phyloP scores from a whole-genome alignment of 2,329 filamentous ascomycete species.

The Aspergillus sp. region DNA sequence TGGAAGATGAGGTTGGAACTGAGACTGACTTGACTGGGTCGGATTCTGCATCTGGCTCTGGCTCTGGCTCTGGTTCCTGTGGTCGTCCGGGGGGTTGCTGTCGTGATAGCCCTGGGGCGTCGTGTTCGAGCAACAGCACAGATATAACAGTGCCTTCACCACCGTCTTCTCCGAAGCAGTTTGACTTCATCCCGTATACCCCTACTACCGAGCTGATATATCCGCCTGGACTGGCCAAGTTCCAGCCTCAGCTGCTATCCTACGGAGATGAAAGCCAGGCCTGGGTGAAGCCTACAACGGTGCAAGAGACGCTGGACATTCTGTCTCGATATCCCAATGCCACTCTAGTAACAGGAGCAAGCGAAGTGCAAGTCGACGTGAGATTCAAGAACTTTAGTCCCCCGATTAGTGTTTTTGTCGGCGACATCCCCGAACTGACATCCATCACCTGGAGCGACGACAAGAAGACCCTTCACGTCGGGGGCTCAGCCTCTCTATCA shows the following conservation, averaged over 20 bases:
- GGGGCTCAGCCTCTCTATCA: slow-evolving; percentile 83
- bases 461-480: slow-evolving; percentile 32
- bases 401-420: slow-evolving; percentile 73
- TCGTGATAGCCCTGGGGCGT: slow-evolving; percentile 16
- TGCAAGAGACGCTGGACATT: slow-evolving; percentile 79
- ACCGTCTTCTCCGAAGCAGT: slow-evolving; percentile 47
- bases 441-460: slow-evolving; percentile 66
- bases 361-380: slow-evolving; percentile 96
- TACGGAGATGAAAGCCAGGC: slow-evolving; percentile 85
- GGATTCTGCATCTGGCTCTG: not conserved
- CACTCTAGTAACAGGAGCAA: slow-evolving; percentile 94
- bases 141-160: not conserved
- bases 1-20: too few species aligned
- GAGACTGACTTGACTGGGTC: too few species aligned
- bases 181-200: slow-evolving; percentile 83
- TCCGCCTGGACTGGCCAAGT: slow-evolving; percentile 72
- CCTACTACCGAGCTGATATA: slow-evolving; percentile 88
- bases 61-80: slow-evolving; percentile 15
- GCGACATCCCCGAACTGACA: slow-evolving; percentile 93
- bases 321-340: slow-evolving; percentile 82
- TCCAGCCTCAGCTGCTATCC: slow-evolving; percentile 71
- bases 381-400: slow-evolving; percentile 96
- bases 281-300: slow-evolving; percentile 78
- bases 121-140: slow-evolving; percentile 2
- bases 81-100: slow-evolving; percentile 29